Conservation (phyloP, 352 stramenopile genomes). For the Peronospora farinosa region DNA sequence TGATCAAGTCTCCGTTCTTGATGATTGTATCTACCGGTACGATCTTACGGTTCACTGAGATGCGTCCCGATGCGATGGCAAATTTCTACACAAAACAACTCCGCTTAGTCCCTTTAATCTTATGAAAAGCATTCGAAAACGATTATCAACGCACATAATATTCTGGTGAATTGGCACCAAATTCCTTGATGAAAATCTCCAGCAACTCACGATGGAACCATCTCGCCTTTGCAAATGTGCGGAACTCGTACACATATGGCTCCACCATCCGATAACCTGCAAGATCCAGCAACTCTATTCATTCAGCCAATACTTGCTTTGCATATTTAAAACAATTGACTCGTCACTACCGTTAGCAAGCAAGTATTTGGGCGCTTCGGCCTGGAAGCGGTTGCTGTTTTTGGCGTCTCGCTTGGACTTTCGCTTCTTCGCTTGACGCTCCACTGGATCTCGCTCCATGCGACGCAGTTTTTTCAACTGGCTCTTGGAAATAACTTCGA, state of each 20-base stretch:
- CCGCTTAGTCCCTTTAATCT: conserved; percentile 1
- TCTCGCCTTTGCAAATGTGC: conserved; percentile 91
- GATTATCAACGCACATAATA: conserved; percentile 58
- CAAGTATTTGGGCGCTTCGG: conserved; percentile 46
- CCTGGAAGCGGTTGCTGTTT: conserved; percentile 30
- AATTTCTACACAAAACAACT: conserved; percentile 50
- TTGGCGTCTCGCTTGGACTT: conserved; percentile 49
- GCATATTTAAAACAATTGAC: neutral
- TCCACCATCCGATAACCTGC: conserved; percentile 79
- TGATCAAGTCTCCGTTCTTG: conserved; percentile 90
- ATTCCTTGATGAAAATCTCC: conserved; percentile 87
- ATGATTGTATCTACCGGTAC: conserved; percentile 77
- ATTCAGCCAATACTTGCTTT: conserved; percentile 7
- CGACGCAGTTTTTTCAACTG: conserved; percentile 45
- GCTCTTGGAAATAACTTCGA: conserved; percentile 29
- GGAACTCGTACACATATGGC: conserved; percentile 95
- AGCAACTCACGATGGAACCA: conserved; percentile 90
- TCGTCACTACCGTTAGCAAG: conserved; percentile 37
- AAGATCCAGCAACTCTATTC: conserved; percentile 7
- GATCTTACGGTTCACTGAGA: conserved; percentile 88
- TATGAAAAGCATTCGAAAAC: neutral
- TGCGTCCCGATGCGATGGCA: conserved; percentile 90
- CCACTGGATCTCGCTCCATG: conserved; percentile 20
- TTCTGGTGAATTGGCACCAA: conserved; percentile 76
- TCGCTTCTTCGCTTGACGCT: conserved; percentile 42